Evolutionary conservation across 164 flowering plant species (phyloP), one percentile per base, ranked within the genome.

Genomic region (Vitis riparia): DNA sequence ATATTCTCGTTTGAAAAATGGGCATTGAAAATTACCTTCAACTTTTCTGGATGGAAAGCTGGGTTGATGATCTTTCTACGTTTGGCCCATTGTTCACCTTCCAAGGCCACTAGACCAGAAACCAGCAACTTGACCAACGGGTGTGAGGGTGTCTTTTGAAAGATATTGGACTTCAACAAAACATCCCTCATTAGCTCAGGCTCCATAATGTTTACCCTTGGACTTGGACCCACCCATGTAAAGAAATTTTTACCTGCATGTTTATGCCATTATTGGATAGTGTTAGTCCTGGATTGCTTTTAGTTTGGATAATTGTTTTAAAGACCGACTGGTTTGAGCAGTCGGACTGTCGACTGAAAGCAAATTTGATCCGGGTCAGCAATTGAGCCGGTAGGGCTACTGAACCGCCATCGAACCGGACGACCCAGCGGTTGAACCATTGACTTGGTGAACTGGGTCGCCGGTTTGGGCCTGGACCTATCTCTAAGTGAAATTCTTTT

Each of bases 21-120:
- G 27, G 27, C 27, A 23, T 23, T 23, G 27, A 23, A 23, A 44
- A 56, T 17, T 15, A 87, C 93, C 88, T 23, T 87, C 32, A 89
- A 56, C 61, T 87, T 87, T 61, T 81, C 84, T 8, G 68, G 13
- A 67, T 80, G 75, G 73, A 86, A 89, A 23, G 86, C 90, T 0
- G 90, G 27, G 48, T 79, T 83, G 77, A 86, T 71, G 11, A 85
- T 78, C 72, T 71, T 84, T 59, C 88, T 72, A 11, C 82, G 89
- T 37, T 73, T 86, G 1, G 74, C 83, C 94, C 91, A 89, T 66
- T 82, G 73, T 1, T 85, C 83, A 1, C 83, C 91, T 13, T 82
- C 81, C 15, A 62, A 51, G 19, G 0, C 44, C 2, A 27, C 55
- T 2, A 86, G 64, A 8, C 89, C 91, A 6, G 13, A 8, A 1